phyloP scores from a whole-genome alignment of 768 basidiomycete species.

The Leucocoprinus leucothites region DNA sequence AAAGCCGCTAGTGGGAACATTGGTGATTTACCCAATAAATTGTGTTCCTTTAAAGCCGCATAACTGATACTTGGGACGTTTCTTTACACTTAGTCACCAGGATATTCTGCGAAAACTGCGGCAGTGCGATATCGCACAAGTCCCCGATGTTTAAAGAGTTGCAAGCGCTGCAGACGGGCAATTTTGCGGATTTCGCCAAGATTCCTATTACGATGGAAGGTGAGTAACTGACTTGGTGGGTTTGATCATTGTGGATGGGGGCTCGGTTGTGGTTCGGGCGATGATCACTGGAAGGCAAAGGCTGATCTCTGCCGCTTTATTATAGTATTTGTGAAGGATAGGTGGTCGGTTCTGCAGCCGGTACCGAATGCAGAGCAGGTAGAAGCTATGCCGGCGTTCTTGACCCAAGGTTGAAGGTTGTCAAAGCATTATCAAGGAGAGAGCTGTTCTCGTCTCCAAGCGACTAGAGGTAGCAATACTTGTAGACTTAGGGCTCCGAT shows the following conservation, averaged over 20 bases:
- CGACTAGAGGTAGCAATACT: too few relatives aligned
- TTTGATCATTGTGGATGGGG: too few relatives aligned
- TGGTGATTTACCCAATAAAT: slow-evolving; percentile 17
- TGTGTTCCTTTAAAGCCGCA: too few relatives aligned
- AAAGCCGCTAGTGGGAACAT: slow-evolving; percentile 30
- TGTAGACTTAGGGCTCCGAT: too few relatives aligned
- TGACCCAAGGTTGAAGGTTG: background rate
- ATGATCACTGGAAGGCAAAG: too few relatives aligned
- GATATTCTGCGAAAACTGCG: slow-evolving; percentile 34
- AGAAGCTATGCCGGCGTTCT: background rate
- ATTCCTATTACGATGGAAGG: slow-evolving; percentile 28
- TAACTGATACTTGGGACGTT: background rate
- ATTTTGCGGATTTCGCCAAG: slow-evolving; percentile 26
- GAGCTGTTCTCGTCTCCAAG: too few relatives aligned
- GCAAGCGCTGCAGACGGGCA: slow-evolving; percentile 35
- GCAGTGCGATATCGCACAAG: slow-evolving; percentile 32
- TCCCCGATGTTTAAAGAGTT: slow-evolving; percentile 28
- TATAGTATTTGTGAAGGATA: background rate
- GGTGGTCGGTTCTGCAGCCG: background rate
- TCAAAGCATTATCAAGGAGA: too few relatives aligned
- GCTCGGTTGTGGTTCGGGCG: too few relatives aligned
- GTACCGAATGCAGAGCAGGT: background rate
- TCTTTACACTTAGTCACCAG: slow-evolving; percentile 31
- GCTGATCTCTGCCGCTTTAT: background rate
- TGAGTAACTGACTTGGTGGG: slow-evolving; percentile 23